A percentile compares a stretch with the other conserved stretches of the same genome.
Evolutionary conservation across 23 red algal genomes (phyloP).

Genomic region (Gracilaria domingensis): DNA sequence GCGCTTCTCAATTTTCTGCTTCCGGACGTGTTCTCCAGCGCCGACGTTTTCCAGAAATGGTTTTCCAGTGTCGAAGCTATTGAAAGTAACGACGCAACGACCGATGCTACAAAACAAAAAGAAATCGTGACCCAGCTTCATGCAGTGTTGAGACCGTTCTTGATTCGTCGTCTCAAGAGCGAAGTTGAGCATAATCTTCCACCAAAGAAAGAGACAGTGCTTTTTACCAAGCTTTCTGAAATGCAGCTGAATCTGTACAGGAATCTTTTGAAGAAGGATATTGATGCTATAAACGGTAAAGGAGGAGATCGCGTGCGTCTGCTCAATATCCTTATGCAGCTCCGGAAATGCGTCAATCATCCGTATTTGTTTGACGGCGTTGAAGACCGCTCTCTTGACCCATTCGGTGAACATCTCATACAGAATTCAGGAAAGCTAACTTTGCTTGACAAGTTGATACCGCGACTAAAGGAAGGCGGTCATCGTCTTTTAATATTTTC

Average conservation of each 20-base stretch:
- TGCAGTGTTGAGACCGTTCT: conserved; percentile 95
- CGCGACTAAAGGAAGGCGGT: conserved; percentile 80
- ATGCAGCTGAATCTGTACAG: conserved; percentile 96
- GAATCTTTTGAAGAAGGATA: conserved; percentile 95
- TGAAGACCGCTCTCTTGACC: conserved; percentile 96
- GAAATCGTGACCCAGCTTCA: conserved; percentile 95
- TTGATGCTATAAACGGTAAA: conserved; percentile 97
- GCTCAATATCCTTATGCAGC: conserved; percentile 99
- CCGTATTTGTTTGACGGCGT: conserved; percentile 99
- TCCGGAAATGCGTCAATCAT: conserved; percentile 96
- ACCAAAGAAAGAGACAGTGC: conserved; percentile 96
- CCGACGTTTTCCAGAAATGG: conserved; percentile 97
- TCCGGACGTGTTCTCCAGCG: conserved; percentile 93
- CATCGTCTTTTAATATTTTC: conserved; percentile 97
- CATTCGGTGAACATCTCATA: conserved; percentile 96
- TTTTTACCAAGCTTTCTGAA: conserved; percentile 87
- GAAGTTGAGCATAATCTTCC: conserved; percentile 94
- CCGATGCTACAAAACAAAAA: conserved; percentile 55
- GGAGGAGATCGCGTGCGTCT: conserved; percentile 97
- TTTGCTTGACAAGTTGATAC: conserved; percentile 93
- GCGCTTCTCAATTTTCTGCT: conserved; percentile 98
- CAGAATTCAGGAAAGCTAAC: conserved; percentile 86
- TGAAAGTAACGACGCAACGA: conserved; percentile 51
- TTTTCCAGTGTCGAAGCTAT: conserved; percentile 89
- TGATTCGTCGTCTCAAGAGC: conserved; percentile 94